Percentiles rank a stretch among this genome's conserved stretches.
Conservation (phyloP, 2,329 filamentous ascomycete species). For the Westerdykella sp. region DNA sequence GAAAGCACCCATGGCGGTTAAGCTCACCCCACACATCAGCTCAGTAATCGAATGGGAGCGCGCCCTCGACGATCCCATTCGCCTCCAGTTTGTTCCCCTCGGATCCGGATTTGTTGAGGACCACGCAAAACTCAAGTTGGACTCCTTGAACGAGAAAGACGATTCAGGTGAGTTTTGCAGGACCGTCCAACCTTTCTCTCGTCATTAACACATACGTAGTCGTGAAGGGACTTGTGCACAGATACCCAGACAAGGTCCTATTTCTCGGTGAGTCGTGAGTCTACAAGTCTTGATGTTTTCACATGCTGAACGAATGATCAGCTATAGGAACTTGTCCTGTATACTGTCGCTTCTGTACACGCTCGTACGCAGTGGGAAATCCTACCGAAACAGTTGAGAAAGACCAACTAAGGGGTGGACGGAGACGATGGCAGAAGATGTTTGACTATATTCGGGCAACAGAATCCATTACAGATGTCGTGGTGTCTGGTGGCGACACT, state of each 20-base stretch:
- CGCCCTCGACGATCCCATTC: slow-evolving; percentile 54
- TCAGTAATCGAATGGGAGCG: slow-evolving; percentile 55
- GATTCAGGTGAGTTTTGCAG: slow-evolving; percentile 41
- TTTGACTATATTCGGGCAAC: slow-evolving; percentile 52
- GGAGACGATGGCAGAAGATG: slow-evolving; percentile 52
- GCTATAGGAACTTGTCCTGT: slow-evolving; percentile 56
- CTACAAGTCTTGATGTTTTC: background rate
- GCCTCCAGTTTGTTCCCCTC: slow-evolving; percentile 56
- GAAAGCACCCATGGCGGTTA: slow-evolving; percentile 53
- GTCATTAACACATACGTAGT: slow-evolving; percentile 19
- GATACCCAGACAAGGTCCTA: slow-evolving; percentile 58
- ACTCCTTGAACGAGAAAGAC: slow-evolving; percentile 53
- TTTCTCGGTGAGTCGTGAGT: slow-evolving; percentile 48
- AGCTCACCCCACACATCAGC: slow-evolving; percentile 56
- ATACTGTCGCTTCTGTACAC: slow-evolving; percentile 58
- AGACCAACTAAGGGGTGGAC: slow-evolving; percentile 26
- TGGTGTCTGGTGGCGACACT: slow-evolving; percentile 58
- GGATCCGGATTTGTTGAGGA: slow-evolving; percentile 49
- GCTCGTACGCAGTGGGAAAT: slow-evolving; percentile 53
- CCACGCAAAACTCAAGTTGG: slow-evolving; percentile 50
- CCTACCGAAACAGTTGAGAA: slow-evolving; percentile 48
- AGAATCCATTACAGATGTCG: slow-evolving; percentile 50
- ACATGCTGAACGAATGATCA: slow-evolving; percentile 21
- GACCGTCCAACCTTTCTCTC: background rate
- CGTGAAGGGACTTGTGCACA: slow-evolving; percentile 54